Evolutionary conservation across 2,329 filamentous ascomycete genomes (phyloP), one percentile per base, ranked within the genome.

Genomic region (Alternaria gansuensis): DNA sequence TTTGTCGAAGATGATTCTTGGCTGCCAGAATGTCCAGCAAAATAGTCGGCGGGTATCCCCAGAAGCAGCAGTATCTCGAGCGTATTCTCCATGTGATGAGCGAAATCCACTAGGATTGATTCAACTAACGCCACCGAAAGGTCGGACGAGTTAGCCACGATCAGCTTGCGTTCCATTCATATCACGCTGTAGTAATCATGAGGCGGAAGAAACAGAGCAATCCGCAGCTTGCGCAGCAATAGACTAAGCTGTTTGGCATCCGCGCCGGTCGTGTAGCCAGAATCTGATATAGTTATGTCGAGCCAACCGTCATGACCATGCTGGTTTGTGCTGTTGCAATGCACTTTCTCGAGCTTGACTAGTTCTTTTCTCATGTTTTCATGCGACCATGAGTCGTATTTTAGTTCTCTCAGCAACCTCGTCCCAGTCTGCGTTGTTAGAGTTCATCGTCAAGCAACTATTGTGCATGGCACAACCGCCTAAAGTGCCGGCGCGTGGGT

Each of bases 401-500:
- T 85, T 85, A 0, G 87, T 89, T 33, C 87, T 69, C 10, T 78
- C 73, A 3, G 82, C 83, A 51, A 89, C 84, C 62, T 83, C 75
- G 43, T 86, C 77, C 78, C 84, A 89, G 72, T 89, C 87, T 29
- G 80, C 81, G 39, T 84, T 80, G 54, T 84, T 81, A 0, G 87
- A 86, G 54, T 85, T 82, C 39, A 87, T 79, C 11, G 82, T 80
- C 45, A 69, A 46, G 36, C 82, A 61, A 37, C 85, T 86, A 49
- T 89, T 88, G 72, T 89, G 87, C 41, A 83, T 82, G 0, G 84
- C 82, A 69, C 84, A 87, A 7, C 85, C 85, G 41, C 85, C 85
- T 4, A 87, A 75, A 9, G 81, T 83, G 26, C 81, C 84, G 2
- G 84, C 80, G 14, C 86, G 82, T n/a, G 85, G 85, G 65, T 88